Base-by-base conservation (phyloP, 805 yeast species). In the Schizosaccharomyces cryophilus region DNA sequence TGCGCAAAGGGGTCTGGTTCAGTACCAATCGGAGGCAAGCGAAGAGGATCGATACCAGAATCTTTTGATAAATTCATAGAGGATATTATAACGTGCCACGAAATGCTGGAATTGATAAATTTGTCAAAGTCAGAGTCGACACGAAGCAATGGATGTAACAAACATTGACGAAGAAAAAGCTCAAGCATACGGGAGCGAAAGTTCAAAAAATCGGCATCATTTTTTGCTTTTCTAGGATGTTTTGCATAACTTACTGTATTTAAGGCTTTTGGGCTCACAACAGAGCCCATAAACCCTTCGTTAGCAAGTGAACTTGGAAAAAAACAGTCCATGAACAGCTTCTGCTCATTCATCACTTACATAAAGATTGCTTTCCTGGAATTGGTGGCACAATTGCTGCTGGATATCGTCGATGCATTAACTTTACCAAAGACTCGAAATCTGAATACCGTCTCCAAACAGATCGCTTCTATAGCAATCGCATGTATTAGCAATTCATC, bases 371-470 rank as follows among this genome's bases (percentile, higher is more conserved):
- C 69, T 85, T 85, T 70, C 83, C 85, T 0, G 98, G 98, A 11
- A 93, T 90, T 0, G 97, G 96, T 4, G 98, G 98, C 4, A 93
- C 80, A 3, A 93, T 78, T 3, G 82, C 69, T 2, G 93, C 80
- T 2, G 98, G 96, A 64, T 84, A 84, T 45, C 86, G 72, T 65
- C 83, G 81, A 2, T 81, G 74, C 29, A 93, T 74, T 4, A 84
- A 77, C 54, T 80, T 83, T 64, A 96, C 75, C 56, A 93, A 75
- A 60, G 85, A 80, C 67, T 87, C 96, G 69, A 93, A 93, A 69
- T 93, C 98, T 42, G 95, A 84, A 69, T 93, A 93, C 56, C 97
- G 75, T 66, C 98, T 75, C 59, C 89, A 80, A 5, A 87, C 89
- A 17, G 56, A 51, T 19, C 35, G 56, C 35, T 29, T 29, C 56